These are phyloP conservation scores for Cladosporium oxysporum DNA, from an alignment of 2,329 filamentous ascomycete genomes.

Conservation along the genomic window DNA sequence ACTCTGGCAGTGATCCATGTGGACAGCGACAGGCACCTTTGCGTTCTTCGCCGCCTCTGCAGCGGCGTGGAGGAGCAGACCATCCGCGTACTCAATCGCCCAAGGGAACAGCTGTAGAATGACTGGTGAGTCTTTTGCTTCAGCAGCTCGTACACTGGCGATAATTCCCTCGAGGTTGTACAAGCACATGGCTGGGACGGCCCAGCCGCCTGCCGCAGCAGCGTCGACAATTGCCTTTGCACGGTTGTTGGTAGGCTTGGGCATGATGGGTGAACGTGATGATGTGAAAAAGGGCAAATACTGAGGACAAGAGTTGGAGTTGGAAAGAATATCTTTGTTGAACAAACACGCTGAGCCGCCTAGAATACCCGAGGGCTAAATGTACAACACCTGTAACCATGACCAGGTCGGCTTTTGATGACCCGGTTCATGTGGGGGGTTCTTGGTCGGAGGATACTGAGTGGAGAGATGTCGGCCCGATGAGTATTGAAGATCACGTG, in stretches of 20 bases:
- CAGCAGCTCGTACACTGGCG: slow-evolving; percentile 33
- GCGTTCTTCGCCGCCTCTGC: slow-evolving; percentile 29
- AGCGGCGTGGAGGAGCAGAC: slow-evolving; percentile 31
- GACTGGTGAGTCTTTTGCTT: slow-evolving; percentile 31
- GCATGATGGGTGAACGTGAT: neutral
- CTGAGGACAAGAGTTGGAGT: neutral
- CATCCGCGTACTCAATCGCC: slow-evolving; percentile 32
- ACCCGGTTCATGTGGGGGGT: neutral
- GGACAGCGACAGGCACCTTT: slow-evolving; percentile 32
- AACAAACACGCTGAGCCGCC: neutral
- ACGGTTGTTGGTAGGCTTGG: slow-evolving; percentile 19
- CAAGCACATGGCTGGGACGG: slow-evolving; percentile 20
- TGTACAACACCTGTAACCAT: neutral
- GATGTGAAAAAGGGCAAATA: neutral
- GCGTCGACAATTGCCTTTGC: slow-evolving; percentile 21
- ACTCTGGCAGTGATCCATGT: slow-evolving; percentile 36
- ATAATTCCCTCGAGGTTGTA: slow-evolving; percentile 34
- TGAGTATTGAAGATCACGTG: neutral
- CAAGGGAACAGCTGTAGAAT: slow-evolving; percentile 36
- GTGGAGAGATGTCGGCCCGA: slow-evolving; percentile 6
- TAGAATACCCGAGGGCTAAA: slow-evolving; percentile 13
- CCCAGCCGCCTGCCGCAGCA: slow-evolving; percentile 17
- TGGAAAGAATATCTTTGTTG: neutral
- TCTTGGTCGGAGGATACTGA: neutral
- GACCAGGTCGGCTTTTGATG: neutral